Evolutionary conservation across 1,139 yeast species (phyloP), one percentile per base, ranked within the genome.

Genomic region (Lodderomyces pseudojiufengensis): DNA sequence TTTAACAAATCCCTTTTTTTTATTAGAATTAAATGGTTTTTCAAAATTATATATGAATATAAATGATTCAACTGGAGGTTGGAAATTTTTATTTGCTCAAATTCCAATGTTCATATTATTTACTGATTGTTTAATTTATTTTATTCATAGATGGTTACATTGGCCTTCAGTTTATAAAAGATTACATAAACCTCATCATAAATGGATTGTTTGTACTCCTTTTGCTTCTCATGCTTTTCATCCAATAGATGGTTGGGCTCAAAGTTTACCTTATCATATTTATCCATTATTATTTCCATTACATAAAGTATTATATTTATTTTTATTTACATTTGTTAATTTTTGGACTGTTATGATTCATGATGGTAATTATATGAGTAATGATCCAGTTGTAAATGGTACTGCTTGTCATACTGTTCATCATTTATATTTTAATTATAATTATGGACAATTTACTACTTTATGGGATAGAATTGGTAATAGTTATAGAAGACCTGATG

Each of bases 301-400:
- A 49, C 94, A 92, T 67, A 92, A 90, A 65, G 69, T 85, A 24
- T 78, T 86, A 24, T 92, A 90, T 61, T 71, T 92, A 56, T 51
- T 77, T 12, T 70, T 92, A 47, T 92, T 92, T 67, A 79, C 92
- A 0, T 82, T 88, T 63, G 96, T 92, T 49, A 92, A 94, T 63
- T 80, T 92, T 57, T 92, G 98, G 98, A 87, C 98, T 4, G 95
- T 92, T 29, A 83, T 90, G 95, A 92, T 92, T 57, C 98, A 92
- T 61, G 98, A 92, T 59, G 98, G 98, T 45, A 94, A 88, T 56
- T 94, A 88, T 61, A 62, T 92, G 69, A 84, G 96, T 33, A 84
- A 86, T 59, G 95, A 88, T 59, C 96, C 97, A 6, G 76, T 87
- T 41, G 84, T 92, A 46, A 92, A 92, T 61, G 98, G 98, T 50